These are phyloP conservation scores for Phellinidium pouzarii DNA, from an alignment of 1,284 basidiomycete genomes.

Conservation along the genomic window DNA sequence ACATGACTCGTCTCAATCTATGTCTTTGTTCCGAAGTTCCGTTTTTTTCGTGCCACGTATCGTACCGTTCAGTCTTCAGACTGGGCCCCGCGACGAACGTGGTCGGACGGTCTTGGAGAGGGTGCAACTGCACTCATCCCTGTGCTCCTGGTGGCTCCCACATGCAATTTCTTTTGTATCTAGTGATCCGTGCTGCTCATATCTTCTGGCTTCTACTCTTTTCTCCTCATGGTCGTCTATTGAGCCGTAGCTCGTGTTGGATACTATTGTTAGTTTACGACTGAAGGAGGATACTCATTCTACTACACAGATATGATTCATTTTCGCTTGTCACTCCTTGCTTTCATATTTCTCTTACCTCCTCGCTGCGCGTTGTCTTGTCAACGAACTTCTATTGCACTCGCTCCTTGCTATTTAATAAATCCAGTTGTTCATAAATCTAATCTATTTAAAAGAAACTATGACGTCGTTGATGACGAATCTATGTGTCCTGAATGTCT, in stretches of 20 bases:
- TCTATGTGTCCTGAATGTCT: too few relatives aligned
- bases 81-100: slow-evolving; percentile 55
- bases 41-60: slow-evolving; percentile 50
- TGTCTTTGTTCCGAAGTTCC: slow-evolving; percentile 38
- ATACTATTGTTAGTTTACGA: background rate
- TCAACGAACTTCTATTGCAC: too few relatives aligned
- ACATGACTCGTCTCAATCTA: slow-evolving; percentile 25
- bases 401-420: too few relatives aligned
- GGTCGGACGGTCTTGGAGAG: slow-evolving; percentile 30
- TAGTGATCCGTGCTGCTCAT: background rate
- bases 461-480: too few relatives aligned
- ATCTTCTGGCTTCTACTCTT: background rate
- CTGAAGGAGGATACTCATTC: too few relatives aligned
- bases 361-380: too few relatives aligned
- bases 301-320: too few relatives aligned
- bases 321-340: too few relatives aligned
- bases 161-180: background rate
- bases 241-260: background rate
- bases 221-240: background rate
- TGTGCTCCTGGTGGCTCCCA: background rate
- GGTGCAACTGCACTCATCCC: background rate
- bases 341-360: too few relatives aligned
- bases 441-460: too few relatives aligned
- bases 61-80: slow-evolving; percentile 47
- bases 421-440: too few relatives aligned